Conservation (phyloP, 164 flowering plant species). For the Vitis riparia region DNA sequence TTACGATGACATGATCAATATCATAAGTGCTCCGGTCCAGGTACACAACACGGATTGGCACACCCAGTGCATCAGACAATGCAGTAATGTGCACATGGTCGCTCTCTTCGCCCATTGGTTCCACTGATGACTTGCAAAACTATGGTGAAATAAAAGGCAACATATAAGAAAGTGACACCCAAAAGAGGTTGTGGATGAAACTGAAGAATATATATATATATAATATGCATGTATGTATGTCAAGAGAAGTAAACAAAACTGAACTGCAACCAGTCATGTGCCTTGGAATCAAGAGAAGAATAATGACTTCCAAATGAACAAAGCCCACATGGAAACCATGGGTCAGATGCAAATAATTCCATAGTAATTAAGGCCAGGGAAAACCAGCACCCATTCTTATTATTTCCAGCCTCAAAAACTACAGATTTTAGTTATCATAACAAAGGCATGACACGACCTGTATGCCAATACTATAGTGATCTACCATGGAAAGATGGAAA, state of each 20-base stretch:
- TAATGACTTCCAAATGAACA: no score
- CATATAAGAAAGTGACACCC: neutral
- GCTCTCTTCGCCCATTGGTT: conserved; percentile 99
- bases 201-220: neutral
- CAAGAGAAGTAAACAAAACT: no score
- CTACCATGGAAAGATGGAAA: neutral
- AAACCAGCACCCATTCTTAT: no score
- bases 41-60: conserved; percentile 92
- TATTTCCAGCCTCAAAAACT: no score
- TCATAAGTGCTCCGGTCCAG: conserved; percentile 92
- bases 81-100: conserved; percentile 97
- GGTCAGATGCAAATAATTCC: no score
- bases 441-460: no score
- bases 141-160: conserved; percentile 22
- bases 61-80: conserved; percentile 88
- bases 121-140: conserved; percentile 97
- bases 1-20: conserved; percentile 61
- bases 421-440: no score
- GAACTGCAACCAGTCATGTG: neutral
- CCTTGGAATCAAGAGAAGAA: no score
- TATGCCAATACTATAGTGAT: no score
- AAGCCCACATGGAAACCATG: no score
- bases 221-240: no score
- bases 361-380: no score
- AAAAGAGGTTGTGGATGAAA: neutral